Evolutionary conservation across 495 filamentous ascomycete species (phyloP).

Genomic region (Annulohypoxylon bovei): DNA sequence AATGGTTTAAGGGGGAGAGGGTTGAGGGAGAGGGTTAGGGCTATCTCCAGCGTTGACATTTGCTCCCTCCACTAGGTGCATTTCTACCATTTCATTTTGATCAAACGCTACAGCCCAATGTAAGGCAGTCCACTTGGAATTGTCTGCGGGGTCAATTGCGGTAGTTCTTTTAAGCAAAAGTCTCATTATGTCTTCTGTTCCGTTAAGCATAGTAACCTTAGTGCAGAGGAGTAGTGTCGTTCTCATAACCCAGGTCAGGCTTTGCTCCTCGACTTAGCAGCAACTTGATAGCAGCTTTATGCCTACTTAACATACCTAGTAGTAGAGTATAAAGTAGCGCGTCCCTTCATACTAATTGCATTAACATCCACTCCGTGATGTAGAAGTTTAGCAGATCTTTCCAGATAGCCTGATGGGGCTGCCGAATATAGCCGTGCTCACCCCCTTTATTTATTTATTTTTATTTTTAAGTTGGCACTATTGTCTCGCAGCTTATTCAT

Average conservation of each 20-base stretch:
- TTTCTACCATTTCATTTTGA: not conserved
- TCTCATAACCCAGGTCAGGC: not conserved
- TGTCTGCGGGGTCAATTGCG: not conserved
- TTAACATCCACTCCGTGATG: not conserved
- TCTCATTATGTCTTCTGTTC: not conserved
- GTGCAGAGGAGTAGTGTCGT: not conserved
- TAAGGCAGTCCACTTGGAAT: not conserved
- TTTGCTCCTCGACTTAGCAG: not conserved
- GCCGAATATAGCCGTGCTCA: not conserved
- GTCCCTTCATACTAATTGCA: not conserved
- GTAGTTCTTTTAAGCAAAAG: not conserved
- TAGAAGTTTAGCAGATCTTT: not conserved
- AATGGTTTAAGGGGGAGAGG: too few species aligned
- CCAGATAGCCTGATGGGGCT: not conserved
- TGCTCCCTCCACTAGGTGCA: not conserved
- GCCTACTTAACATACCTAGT: not conserved
- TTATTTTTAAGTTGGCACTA: not conserved
- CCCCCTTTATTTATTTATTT: not conserved
- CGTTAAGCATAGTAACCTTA: not conserved
- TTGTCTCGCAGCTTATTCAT: not conserved
- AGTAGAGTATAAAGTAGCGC: not conserved
- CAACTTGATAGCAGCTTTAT: not conserved
- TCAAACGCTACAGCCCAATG: not conserved
- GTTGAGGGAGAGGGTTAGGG: too few species aligned
- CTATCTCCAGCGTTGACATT: too few species aligned